A percentile compares a stretch with the other conserved stretches of the same genome.
Conservation (phyloP, 192 early-diverging fungal species). For the Umbelopsis isabellina region DNA sequence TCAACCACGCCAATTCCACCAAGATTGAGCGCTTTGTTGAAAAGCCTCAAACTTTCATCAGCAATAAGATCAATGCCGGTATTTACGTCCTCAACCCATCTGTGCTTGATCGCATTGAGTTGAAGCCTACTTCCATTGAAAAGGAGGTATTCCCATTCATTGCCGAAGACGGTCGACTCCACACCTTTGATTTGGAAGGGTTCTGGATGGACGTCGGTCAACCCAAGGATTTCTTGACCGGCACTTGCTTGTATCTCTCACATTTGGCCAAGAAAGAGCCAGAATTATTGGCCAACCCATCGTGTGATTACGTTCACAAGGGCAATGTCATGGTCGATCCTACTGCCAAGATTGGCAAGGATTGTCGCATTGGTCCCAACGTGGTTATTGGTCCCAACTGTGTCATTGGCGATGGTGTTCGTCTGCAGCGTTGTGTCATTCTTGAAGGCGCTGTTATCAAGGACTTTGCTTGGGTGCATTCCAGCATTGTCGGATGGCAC, state of each 20-base stretch:
- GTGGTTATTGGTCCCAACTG: slow-evolving; percentile 93
- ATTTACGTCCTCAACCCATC: slow-evolving; percentile 97
- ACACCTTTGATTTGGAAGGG: slow-evolving; percentile 92
- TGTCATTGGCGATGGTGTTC: slow-evolving; percentile 92
- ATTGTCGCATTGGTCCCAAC: slow-evolving; percentile 97
- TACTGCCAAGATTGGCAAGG: slow-evolving; percentile 89
- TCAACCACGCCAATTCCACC: slow-evolving; percentile 73
- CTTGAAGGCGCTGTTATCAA: slow-evolving; percentile 83
- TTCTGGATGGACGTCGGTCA: slow-evolving; percentile 99
- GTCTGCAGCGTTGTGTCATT: slow-evolving; percentile 87
- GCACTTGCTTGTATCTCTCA: slow-evolving; percentile 90
- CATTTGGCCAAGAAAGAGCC: slow-evolving; percentile 81
- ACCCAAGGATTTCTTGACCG: slow-evolving; percentile 97
- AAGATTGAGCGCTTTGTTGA: slow-evolving; percentile 96
- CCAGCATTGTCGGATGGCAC: slow-evolving; percentile 95
- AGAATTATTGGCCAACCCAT: slow-evolving; percentile 68
- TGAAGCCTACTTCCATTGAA: slow-evolving; percentile 97
- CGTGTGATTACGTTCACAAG: slow-evolving; percentile 67
- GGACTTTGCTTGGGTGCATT: slow-evolving; percentile 90
- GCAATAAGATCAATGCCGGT: slow-evolving; percentile 99
- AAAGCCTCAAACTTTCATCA: slow-evolving; percentile 95
- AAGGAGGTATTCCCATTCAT: slow-evolving; percentile 96
- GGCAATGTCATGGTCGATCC: slow-evolving; percentile 95
- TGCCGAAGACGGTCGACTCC: slow-evolving; percentile 84
- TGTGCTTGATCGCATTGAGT: slow-evolving; percentile 90